Evolutionary conservation across 1,139 yeast species (phyloP).

Genomic region (Geotrichum klebahnii): DNA sequence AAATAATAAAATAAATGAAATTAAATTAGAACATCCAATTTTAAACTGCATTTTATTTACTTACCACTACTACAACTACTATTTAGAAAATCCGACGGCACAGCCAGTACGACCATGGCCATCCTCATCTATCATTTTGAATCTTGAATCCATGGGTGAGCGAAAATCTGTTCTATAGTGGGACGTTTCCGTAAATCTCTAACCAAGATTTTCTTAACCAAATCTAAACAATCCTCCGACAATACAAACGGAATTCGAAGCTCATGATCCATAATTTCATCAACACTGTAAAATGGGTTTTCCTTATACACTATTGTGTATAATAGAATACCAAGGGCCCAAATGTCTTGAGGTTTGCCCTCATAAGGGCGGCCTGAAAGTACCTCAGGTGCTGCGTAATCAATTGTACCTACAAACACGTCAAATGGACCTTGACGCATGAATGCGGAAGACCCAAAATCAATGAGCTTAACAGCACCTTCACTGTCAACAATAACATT

Average conservation of each 20-base stretch:
- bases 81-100: too few relatives aligned
- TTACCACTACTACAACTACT: too few relatives aligned
- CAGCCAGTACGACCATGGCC: too few relatives aligned
- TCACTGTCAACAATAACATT: conserved; percentile 71
- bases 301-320: conserved; percentile 91
- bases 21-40: too few relatives aligned
- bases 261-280: conserved; percentile 89
- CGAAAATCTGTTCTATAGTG: conserved; percentile 61
- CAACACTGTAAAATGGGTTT: conserved; percentile 91
- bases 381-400: conserved; percentile 96
- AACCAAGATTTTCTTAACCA: conserved; percentile 62
- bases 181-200: conserved; percentile 66
- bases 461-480: conserved; percentile 67
- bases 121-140: too few relatives aligned
- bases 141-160: conserved; percentile 59
- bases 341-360: conserved; percentile 91
- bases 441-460: conserved; percentile 93
- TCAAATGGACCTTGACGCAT: conserved; percentile 89
- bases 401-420: conserved; percentile 94
- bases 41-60: too few relatives aligned
- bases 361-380: conserved; percentile 80
- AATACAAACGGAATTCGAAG: conserved; percentile 62
- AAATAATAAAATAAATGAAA: too few relatives aligned
- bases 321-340: conserved; percentile 90
- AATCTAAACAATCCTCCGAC: conserved; percentile 50